phyloP scores from a whole-genome alignment of 1,139 yeast genomes.

The Diutina siamensis region DNA sequence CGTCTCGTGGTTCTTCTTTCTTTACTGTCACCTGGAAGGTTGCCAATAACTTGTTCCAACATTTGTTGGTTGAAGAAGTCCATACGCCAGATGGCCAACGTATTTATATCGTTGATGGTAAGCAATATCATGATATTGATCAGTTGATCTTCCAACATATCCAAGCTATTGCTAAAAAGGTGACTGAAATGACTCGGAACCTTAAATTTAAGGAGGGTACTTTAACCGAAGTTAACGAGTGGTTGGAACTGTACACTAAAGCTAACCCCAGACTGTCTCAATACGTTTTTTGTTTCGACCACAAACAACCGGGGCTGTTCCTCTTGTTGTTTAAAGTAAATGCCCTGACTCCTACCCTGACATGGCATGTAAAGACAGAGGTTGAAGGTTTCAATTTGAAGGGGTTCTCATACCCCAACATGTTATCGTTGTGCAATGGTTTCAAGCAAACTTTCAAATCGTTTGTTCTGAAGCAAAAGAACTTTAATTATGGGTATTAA shows the following conservation, averaged over 20 bases:
- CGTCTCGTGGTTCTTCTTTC: constrained; percentile 80
- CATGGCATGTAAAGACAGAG: constrained; percentile 85
- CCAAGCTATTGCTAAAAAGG: constrained; percentile 73
- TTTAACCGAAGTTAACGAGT: constrained; percentile 67
- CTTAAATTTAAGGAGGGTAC: constrained; percentile 87
- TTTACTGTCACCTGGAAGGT: constrained; percentile 96
- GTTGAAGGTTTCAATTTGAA: constrained; percentile 78
- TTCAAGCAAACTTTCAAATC: constrained; percentile 56
- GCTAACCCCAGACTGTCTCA: constrained; percentile 89
- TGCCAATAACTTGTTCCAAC: constrained; percentile 83
- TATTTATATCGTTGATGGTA: constrained; percentile 55
- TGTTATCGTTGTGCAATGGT: constrained; percentile 83
- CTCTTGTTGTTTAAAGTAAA: constrained; percentile 71
- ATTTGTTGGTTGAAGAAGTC: constrained; percentile 68
- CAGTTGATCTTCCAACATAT: constrained; percentile 85
- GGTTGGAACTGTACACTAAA: constrained; percentile 80
- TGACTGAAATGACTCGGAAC: constrained; percentile 73
- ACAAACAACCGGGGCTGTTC: constrained; percentile 89
- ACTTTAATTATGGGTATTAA: constrained; percentile 3
- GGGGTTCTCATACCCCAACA: constrained; percentile 75
- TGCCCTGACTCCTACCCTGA: constrained; percentile 57
- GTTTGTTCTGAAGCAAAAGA: constrained; percentile 13
- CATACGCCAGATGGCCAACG: background rate
- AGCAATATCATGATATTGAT: constrained; percentile 75
- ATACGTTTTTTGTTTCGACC: constrained; percentile 85